Evolutionary conservation across 2,329 filamentous ascomycete species (phyloP).

Genomic region (Xylaria sp.): DNA sequence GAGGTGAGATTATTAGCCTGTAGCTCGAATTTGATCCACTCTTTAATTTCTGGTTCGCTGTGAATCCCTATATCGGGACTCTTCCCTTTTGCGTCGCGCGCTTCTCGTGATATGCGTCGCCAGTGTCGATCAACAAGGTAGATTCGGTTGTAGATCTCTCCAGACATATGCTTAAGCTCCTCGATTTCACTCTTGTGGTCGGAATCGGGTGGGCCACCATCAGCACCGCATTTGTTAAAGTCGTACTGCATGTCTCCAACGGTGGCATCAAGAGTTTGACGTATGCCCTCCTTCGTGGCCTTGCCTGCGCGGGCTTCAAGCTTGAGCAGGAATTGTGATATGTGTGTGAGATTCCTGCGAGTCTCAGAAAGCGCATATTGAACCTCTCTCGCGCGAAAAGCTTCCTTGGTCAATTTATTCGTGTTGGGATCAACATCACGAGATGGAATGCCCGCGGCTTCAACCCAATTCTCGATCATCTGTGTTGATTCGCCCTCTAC

Average conservation of each 20-base stretch:
- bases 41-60: constrained; percentile 39
- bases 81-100: constrained; percentile 25
- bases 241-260: constrained; percentile 34
- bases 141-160: constrained; percentile 39
- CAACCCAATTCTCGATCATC: background rate
- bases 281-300: constrained; percentile 45
- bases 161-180: constrained; percentile 40
- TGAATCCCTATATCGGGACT: constrained; percentile 35
- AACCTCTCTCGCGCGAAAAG: constrained; percentile 35
- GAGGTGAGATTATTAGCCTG: constrained; percentile 28
- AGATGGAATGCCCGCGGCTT: background rate
- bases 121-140: constrained; percentile 45
- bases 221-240: constrained; percentile 6
- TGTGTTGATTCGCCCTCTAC: background rate
- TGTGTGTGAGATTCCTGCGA: constrained; percentile 42
- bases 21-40: constrained; percentile 41
- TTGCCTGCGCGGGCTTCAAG: constrained; percentile 45
- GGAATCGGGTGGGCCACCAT: constrained; percentile 3
- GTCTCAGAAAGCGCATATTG: constrained; percentile 36
- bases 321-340: constrained; percentile 47
- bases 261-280: constrained; percentile 46
- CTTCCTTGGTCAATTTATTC: constrained; percentile 25
- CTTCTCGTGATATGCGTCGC: constrained; percentile 33
- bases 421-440: constrained; percentile 6
- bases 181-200: constrained; percentile 39